Percentiles rank a stretch among this genome's conserved stretches.
Evolutionary conservation across 352 stramenopile species (phyloP).

Genomic region (Globisporangium ultimum): DNA sequence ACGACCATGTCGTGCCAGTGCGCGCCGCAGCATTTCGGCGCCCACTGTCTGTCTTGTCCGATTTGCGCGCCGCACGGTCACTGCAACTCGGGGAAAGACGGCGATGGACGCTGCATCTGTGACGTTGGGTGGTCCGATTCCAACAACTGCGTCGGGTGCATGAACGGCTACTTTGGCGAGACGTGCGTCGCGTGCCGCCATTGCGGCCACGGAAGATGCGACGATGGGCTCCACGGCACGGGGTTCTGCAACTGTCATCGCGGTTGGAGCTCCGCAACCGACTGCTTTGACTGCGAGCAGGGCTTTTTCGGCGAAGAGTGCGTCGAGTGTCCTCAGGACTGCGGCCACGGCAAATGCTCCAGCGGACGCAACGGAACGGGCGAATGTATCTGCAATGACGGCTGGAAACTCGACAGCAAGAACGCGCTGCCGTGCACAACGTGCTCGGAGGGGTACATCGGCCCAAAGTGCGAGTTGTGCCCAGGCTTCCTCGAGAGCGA

Average conservation of each 20-base stretch:
- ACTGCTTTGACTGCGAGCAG: constrained; percentile 84
- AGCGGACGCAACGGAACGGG: constrained; percentile 79
- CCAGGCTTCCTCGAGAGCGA: constrained; percentile 74
- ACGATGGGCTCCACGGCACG: constrained; percentile 71
- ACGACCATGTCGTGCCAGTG: constrained; percentile 87
- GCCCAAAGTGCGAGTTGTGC: constrained; percentile 61
- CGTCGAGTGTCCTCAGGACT: constrained; percentile 59
- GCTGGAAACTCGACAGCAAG: constrained; percentile 61
- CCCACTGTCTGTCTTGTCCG: constrained; percentile 75
- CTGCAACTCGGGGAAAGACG: constrained; percentile 79
- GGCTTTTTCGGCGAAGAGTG: constrained; percentile 82
- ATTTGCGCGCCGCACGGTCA: constrained; percentile 83
- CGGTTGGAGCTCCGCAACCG: constrained; percentile 65
- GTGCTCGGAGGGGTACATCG: constrained; percentile 78
- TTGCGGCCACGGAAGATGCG: constrained; percentile 75
- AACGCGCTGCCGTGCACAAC: constrained; percentile 47
- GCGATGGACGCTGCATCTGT: constrained; percentile 82
- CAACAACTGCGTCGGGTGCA: constrained; percentile 87
- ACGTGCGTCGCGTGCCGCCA: constrained; percentile 70
- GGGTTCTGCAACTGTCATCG: constrained; percentile 81
- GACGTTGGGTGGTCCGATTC: constrained; percentile 83
- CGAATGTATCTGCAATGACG: constrained; percentile 70
- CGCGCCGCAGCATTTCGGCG: constrained; percentile 74
- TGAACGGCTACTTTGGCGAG: constrained; percentile 76
- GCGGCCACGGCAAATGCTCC: constrained; percentile 68